Base-by-base conservation (phyloP, 257 asterid species). In the Ophiorrhiza pumila region DNA sequence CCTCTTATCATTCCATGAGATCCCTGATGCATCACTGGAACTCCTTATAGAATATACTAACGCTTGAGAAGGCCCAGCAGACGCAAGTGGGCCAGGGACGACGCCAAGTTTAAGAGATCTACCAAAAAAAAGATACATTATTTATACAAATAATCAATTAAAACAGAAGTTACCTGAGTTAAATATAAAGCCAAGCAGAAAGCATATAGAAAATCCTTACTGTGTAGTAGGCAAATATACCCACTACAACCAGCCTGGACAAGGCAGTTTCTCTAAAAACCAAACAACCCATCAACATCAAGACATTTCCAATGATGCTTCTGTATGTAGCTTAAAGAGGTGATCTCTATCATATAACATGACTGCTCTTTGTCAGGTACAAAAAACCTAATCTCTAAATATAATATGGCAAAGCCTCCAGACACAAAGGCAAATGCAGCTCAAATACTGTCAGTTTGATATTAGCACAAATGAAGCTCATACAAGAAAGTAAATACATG, bases 101-200 rank as follows among this genome's bases (percentile, higher is more conserved):
- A 85, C 71, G 57, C 98, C 98, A 72, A 93, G 97, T 69, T 85
- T 93, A 58, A 93, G 88, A 76, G 95, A 93, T 85, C 97, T 93
- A 77, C 32, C 71, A 43, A 53, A 70, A 46, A n/a, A 29, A n/a
- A 59, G 1, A 41, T 0, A 63, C 43, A 6, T 20, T 1, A 67
- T 12, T 23, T 32, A 9, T 34, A 35, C 25, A 73, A 3, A 52
- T 22, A 55, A n/a, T 3, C 20, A 39, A 68, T 27, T 11, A 25
- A 12, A 50, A 5, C 5, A 20, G 14, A n/a, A 7, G 5, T 7
- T 20, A 25, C 5, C 66, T 8, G 14, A 55, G 17, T 4, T 25
- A 29, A 55, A 39, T 23, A 10, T 18, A 41, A 56, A 71, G 11
- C 27, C 31, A 14, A 73, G 70, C 20, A 41, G 52, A 31, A 63